These are phyloP conservation scores for Talaromyces sp. DNA, from an alignment of 2,329 filamentous ascomycete species.

Conservation along the genomic window DNA sequence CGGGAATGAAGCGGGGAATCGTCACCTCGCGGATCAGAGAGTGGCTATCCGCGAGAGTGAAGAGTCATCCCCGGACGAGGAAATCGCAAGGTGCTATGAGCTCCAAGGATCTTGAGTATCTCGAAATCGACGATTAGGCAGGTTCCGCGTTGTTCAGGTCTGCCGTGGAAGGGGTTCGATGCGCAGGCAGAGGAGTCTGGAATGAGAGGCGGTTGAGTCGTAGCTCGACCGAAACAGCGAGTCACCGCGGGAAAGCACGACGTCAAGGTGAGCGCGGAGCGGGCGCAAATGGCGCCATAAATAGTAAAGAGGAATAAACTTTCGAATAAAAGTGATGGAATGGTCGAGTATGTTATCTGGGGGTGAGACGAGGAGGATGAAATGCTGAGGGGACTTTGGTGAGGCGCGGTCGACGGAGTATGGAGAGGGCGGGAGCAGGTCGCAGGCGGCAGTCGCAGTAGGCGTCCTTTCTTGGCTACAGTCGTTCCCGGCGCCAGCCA, in stretches of 20 bases:
- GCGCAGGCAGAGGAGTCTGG: constrained; percentile 10
- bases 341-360: background rate
- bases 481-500: constrained; percentile 16
- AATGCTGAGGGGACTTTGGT: constrained; percentile 13
- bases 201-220: constrained; percentile 17
- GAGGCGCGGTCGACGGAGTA: constrained; percentile 17
- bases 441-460: constrained; percentile 9
- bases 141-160: background rate
- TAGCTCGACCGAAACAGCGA: constrained; percentile 16
- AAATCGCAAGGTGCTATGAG: constrained; percentile 15
- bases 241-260: constrained; percentile 20
- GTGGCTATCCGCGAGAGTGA: constrained; percentile 37
- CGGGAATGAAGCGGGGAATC: constrained; percentile 43
- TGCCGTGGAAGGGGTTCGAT: constrained; percentile 12
- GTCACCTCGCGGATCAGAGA: constrained; percentile 43
- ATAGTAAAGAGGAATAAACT: background rate
- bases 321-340: background rate
- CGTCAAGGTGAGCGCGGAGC: constrained; percentile 17
- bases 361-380: constrained; percentile 7
- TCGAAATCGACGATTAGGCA: background rate
- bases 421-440: constrained; percentile 7
- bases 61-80: constrained; percentile 42
- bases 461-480: constrained; percentile 15
- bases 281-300: constrained; percentile 17
- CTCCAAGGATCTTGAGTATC: background rate